Evolutionary conservation across 768 basidiomycete species (phyloP), one percentile per base, ranked within the genome.

Genomic region (Boletus huronensis): DNA sequence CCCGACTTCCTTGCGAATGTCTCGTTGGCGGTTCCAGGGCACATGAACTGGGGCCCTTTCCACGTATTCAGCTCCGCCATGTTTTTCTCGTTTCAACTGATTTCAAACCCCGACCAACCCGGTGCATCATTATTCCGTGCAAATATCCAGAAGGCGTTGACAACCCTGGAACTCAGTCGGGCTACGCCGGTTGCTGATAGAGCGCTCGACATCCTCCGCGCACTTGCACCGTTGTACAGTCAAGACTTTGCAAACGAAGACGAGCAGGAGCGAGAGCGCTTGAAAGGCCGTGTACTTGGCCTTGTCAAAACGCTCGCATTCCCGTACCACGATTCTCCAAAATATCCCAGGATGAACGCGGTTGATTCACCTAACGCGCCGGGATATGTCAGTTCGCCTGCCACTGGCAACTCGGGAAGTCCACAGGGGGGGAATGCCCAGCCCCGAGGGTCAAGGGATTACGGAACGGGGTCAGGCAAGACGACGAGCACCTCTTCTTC

Each of bases 11-110:
- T 89, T 31, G 81, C 82, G 35, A 88, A 83, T 50, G 79, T 82
- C 14, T 79, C 85, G 17, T 72, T 85, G 55, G 82, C 86, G 9
- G 86, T 90, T 8, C 88, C 88, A 32, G 88, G 87, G 3, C 90
- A 93, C 70, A 84, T 92, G 80, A 84, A 83, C 60, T 90, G 88
- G 84, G 85, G 85, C 5, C 87, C 89, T 0, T 88, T 87, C 73
- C 89, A 93, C 64, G 82, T 86, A 61, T 92, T 92, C 75, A 85
- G 85, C 45, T 88, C 90, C 19, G 88, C 88, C 46, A 90, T 92
- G 85, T 92, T 92, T 73, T 90, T 92, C 79, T 87, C 88, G n/a
- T 91, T 91, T 73, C 89, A 92, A 63, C 79, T 92, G 46, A 85
- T 91, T 62, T 80, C 84, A 34, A 85, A 88, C 62, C 86, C 88